A percentile compares a stretch with the other conserved stretches of the same genome.
Evolutionary conservation across 495 filamentous ascomycete species (phyloP).

Genomic region (Staphylotrichum tortipilum): DNA sequence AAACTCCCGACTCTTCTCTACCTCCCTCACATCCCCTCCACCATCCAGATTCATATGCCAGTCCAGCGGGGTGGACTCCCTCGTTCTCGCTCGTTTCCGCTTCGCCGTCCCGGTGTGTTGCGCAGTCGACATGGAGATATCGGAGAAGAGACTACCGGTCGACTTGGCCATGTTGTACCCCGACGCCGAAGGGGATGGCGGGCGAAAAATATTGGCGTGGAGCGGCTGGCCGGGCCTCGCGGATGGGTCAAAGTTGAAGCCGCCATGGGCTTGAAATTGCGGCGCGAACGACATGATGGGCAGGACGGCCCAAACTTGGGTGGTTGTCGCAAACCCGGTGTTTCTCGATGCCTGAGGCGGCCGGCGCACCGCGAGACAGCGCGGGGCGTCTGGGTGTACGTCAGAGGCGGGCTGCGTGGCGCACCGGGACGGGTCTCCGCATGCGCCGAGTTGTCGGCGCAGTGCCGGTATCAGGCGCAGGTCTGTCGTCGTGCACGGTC

Average conservation of each 20-base stretch:
- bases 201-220: slow-evolving; percentile 56
- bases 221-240: slow-evolving; percentile 32
- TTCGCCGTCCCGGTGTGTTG: slow-evolving; percentile 23
- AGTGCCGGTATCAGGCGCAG: background rate
- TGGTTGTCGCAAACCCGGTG: no score
- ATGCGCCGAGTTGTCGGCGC: background rate
- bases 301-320: background rate
- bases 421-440: background rate
- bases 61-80: slow-evolving; percentile 27
- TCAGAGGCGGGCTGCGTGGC: background rate
- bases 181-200: slow-evolving; percentile 51
- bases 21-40: slow-evolving; percentile 15
- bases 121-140: slow-evolving; percentile 27
- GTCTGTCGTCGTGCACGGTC: background rate
- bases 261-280: slow-evolving; percentile 41
- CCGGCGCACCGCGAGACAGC: background rate
- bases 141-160: slow-evolving; percentile 43
- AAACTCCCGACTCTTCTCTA: slow-evolving; percentile 18
- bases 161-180: slow-evolving; percentile 50
- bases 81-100: slow-evolving; percentile 32
- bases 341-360: background rate
- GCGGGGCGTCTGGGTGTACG: background rate
- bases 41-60: slow-evolving; percentile 27
- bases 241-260: slow-evolving; percentile 40
- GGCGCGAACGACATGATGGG: slow-evolving; percentile 34